Evolutionary conservation across 179 eudicot species (phyloP).

Genomic region (Spergularia azorica): DNA sequence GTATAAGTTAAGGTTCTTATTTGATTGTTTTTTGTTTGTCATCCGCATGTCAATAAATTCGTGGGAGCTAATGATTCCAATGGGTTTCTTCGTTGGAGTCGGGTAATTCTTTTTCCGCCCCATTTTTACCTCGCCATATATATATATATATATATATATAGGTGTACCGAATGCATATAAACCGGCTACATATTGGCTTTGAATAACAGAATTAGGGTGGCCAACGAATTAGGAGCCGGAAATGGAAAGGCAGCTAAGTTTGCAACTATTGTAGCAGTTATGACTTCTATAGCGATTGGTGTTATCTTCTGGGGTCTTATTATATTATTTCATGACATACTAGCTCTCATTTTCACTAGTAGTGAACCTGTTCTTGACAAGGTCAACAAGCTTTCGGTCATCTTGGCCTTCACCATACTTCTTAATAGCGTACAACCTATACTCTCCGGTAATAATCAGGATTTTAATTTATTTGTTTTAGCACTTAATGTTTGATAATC

Average conservation of each 20-base stretch:
- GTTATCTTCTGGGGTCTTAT: constrained; percentile 36
- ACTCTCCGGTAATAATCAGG: constrained; percentile 28
- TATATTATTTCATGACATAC: constrained; percentile 34
- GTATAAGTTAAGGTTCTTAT: no score
- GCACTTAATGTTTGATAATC: no score
- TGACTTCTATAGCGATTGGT: constrained; percentile 39
- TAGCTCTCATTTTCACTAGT: constrained; percentile 30
- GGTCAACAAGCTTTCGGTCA: constrained; percentile 28
- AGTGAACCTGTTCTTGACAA: constrained; percentile 27
- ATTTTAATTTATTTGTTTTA: no score
- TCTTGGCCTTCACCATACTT: constrained; percentile 38
- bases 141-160: no score
- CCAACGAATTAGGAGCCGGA: constrained; percentile 51
- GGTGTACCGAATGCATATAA: no score
- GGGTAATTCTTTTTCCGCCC: constrained; percentile 24
- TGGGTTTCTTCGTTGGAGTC: constrained; percentile 42
- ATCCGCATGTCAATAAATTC: constrained; percentile 32
- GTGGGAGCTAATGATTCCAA: constrained; percentile 45
- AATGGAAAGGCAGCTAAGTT: constrained; percentile 51
- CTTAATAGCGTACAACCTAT: constrained; percentile 43
- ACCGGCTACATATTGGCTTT: not conserved
- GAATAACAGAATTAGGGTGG: constrained; percentile 39
- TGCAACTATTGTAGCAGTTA: constrained; percentile 40
- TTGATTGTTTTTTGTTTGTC: not conserved
- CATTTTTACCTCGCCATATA: no score